Evolutionary conservation across 176 grass and related monocot genomes (phyloP).

Genomic region (Phragmites australis): DNA sequence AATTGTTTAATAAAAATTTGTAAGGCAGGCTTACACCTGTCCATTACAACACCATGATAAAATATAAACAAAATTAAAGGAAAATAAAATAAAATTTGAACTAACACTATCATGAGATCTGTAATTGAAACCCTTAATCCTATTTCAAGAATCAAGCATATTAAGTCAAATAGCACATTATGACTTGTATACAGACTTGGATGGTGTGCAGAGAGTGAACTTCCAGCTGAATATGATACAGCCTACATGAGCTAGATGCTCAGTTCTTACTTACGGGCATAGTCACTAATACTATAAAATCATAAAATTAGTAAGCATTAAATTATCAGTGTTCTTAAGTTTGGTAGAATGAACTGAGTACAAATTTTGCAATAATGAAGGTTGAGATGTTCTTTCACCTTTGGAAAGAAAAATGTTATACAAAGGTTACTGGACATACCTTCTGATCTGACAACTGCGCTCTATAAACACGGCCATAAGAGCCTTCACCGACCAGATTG

Average conservation of each 20-base stretch:
- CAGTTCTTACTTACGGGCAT: background rate
- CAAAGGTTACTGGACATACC: conserved; percentile 43
- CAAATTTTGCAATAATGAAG: background rate
- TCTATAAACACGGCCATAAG: conserved; percentile 66
- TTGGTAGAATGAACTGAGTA: too few relatives aligned
- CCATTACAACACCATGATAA: background rate
- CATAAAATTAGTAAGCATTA: too few relatives aligned
- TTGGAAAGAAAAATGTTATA: background rate
- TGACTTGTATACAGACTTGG: too few relatives aligned
- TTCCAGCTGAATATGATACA: background rate
- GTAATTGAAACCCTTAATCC: background rate
- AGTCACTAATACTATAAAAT: too few relatives aligned
- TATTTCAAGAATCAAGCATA: background rate
- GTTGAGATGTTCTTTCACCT: background rate
- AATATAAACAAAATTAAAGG: background rate
- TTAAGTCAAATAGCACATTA: too few relatives aligned
- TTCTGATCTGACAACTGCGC: conserved; percentile 61
- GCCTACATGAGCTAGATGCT: background rate
- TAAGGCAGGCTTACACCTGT: background rate
- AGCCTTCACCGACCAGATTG: conserved; percentile 80
- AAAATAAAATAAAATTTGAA: background rate
- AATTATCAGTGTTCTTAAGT: too few relatives aligned
- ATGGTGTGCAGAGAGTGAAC: too few relatives aligned
- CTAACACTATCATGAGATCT: background rate
- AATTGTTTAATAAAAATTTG: background rate